These are phyloP conservation scores for Dovyalis caffra DNA, from an alignment of 345 rosid species.

Conservation along the genomic window DNA sequence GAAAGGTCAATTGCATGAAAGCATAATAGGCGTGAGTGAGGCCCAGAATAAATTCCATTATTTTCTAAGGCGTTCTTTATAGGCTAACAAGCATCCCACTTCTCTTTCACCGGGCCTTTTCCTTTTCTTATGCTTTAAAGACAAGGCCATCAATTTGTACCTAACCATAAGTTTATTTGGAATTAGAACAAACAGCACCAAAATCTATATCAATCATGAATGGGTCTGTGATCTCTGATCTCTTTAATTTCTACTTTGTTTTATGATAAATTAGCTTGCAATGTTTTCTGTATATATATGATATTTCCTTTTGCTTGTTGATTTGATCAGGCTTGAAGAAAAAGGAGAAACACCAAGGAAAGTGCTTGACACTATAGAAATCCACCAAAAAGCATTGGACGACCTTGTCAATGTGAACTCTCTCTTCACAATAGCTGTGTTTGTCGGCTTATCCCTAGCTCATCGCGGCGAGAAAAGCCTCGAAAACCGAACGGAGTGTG, in stretches of 20 bases:
- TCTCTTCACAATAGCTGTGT: constrained; percentile 23
- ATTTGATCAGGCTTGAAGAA: background rate
- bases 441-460: constrained; percentile 23
- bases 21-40: too few relatives aligned
- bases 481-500: constrained; percentile 14
- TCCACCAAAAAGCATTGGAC: constrained; percentile 15
- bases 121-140: background rate
- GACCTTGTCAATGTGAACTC: constrained; percentile 28
- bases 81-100: background rate
- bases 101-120: background rate
- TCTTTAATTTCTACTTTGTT: too few relatives aligned
- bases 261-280: too few relatives aligned
- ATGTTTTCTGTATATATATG: too few relatives aligned
- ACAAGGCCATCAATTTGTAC: too few relatives aligned
- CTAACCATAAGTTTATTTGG: too few relatives aligned
- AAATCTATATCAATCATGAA: too few relatives aligned
- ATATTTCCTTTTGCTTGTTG: too few relatives aligned
- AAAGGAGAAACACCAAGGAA: background rate
- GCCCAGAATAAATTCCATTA: background rate
- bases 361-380: background rate
- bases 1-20: too few relatives aligned
- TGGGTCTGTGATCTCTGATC: too few relatives aligned
- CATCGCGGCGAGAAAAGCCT: constrained; percentile 7
- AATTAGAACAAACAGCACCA: too few relatives aligned
- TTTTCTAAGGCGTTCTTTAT: background rate